Base-by-base conservation (phyloP, 257 asterid genomes). In the Nicotiana benthamiana region DNA sequence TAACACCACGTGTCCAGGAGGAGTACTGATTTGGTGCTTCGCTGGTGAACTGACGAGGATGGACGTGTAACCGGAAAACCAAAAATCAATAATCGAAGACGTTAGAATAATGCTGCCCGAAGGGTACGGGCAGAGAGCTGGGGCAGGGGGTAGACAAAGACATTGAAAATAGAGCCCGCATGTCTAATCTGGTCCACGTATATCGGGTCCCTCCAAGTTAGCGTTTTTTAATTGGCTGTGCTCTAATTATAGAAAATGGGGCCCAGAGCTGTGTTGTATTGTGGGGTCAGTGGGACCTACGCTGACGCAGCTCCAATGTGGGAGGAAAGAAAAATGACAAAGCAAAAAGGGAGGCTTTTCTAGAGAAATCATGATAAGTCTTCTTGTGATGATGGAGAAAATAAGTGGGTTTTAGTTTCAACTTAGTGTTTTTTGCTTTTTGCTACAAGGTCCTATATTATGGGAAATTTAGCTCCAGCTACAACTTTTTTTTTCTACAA, bases 261-360 rank as follows among this genome's bases (percentile, higher is more conserved):
- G 0, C 83, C 91, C 85, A 4, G 9, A 1, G 11, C 67, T 64
- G 56, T 72, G 82, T 46, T 75, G 83, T 78, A 53, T 80, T 40
- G 78, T 28, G 54, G 26, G 90, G n/a, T 11, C 16, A 2, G 32
- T 83, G 88, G 93, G 92, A 15, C 90, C 93, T 43, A 1, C 17
- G 75, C 86, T 89, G 80, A 89, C 93, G 84, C 87, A 80, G 87
- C 91, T 81, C 92, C 95, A 81, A 83, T 83, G 87, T 85, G 92
- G 89, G 83, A 82, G 86, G 83, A 63, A 84, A 84, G 67, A 52
- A 85, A 78, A 48, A 36, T 79, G 82, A 83, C 82, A 84, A 32
- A 75, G 89, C 84, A 88, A 70, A 80, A 86, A 83, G 81, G 80
- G 88, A 77, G 11, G 34, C 68, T 32, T 4, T 83, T 76, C 82